Conservation (phyloP, 2,329 filamentous ascomycete species). For the Plenodomus tracheiphilus region DNA sequence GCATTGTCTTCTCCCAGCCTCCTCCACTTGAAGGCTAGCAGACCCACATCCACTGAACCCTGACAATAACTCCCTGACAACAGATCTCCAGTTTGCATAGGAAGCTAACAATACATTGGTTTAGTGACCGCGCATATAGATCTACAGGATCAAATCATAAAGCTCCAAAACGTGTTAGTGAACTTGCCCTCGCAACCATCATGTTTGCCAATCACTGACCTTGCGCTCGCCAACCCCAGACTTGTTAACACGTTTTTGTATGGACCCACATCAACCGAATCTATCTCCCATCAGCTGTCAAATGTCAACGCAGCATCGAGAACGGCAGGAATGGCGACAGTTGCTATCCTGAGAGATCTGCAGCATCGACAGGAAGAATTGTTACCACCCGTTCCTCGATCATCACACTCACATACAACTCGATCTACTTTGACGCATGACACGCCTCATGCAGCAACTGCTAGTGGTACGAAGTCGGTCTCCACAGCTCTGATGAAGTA, state of each 20-base stretch:
- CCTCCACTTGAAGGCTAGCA: neutral
- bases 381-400: constrained; percentile 18
- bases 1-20: neutral
- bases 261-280: constrained; percentile 37
- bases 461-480: constrained; percentile 11
- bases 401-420: constrained; percentile 15
- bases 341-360: constrained; percentile 34
- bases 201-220: neutral
- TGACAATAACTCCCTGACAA: neutral
- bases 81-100: neutral
- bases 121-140: constrained; percentile 36
- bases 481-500: constrained; percentile 32
- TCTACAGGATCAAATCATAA: constrained; percentile 42
- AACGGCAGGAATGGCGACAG: constrained; percentile 29
- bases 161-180: constrained; percentile 28
- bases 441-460: constrained; percentile 1
- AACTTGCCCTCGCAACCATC: neutral
- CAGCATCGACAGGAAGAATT: constrained; percentile 26
- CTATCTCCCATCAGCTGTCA: constrained; percentile 37
- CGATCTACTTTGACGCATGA: constrained; percentile 1
- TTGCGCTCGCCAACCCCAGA: neutral
- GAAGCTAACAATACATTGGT: neutral
- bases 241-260: constrained; percentile 41
- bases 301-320: constrained; percentile 36
- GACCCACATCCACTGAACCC: neutral